Percentiles rank a stretch among this genome's conserved stretches.
Conservation (phyloP, 441 rosid species). For the Erysimum pusillum region DNA sequence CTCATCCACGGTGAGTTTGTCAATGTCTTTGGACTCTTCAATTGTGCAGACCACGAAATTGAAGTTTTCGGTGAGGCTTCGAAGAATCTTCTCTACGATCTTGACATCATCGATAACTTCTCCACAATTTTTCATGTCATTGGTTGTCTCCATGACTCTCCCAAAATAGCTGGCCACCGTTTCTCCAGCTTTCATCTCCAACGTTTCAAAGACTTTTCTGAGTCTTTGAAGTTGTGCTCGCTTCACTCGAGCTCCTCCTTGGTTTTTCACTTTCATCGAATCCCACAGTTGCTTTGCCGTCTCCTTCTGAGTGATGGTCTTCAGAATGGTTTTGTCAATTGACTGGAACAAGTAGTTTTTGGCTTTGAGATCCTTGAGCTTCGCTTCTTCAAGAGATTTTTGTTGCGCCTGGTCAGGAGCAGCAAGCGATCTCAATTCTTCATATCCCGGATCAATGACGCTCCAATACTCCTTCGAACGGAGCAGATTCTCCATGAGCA, state of each 20-base stretch:
- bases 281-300: slow-evolving; percentile 5
- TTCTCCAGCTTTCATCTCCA: slow-evolving; percentile 8
- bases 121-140: not conserved
- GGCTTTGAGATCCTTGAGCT: slow-evolving; percentile 8
- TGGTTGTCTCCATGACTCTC: not conserved
- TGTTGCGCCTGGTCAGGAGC: not conserved
- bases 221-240: not conserved
- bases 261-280: not conserved
- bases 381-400: not conserved
- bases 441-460: no score
- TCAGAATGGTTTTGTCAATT: not conserved
- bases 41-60: not conserved
- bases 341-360: not conserved
- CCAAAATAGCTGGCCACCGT: no score
- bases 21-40: not conserved
- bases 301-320: not conserved
- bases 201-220: not conserved
- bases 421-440: no score
- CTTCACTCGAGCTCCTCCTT: not conserved
- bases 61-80: not conserved
- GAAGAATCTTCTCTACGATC: not conserved
- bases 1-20: not conserved
- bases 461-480: no score
- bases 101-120: not conserved
- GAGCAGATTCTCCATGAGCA: no score